Base-by-base conservation (phyloP, 2,329 filamentous ascomycete genomes). In the Trichocomaceae sp. region DNA sequence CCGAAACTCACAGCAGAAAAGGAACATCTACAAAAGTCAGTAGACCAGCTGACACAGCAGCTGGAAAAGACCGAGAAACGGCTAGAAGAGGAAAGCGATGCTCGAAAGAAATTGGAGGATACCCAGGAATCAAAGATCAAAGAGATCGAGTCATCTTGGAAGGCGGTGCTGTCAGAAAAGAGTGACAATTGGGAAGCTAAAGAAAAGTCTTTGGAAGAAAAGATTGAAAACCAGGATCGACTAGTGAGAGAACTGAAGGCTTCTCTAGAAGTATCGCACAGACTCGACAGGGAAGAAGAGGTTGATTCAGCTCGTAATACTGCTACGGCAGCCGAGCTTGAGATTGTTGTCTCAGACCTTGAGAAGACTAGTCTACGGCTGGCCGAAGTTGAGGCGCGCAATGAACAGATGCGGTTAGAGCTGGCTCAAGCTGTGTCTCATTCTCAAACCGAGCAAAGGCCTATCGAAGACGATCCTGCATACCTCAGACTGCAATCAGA, bases 141-240 rank as follows among this genome's bases (percentile, higher is more conserved):
- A 72, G 91, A 96, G 60, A 85, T 97, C 2, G 90, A 97, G 72
- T 76, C 83, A 13, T 93, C 90, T 2, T 99, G 93, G 92, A 82
- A 83, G 12, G 90, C 89, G 22, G 91, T 96, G 4, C 71, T 99
- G 50, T 85, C 88, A 55, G 93, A 99, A 77, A 96, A 96, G 74
- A 87, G 89, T 64, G 90, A 92, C 69, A 99, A 99, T 67, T 99
- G 93, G 93, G 85, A 87, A 52, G 85, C 92, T 8, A 96, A 95
- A 68, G 93, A 99, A 75, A 88, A 88, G 74, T 84, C 83, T 26
- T 73, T 96, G 57, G 90, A 96, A 66, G 92, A 97, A 63, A 97
- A 96, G 73, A 79, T 95, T 2, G 92, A 96, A 70, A 95, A 87
- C 63, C 92, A 99, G 68, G 93, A 99, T 48, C 84, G 90, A 6